Evolutionary conservation across 1,139 yeast genomes (phyloP), one percentile per base, ranked within the genome.

Genomic region (Candida tunisiensis): DNA sequence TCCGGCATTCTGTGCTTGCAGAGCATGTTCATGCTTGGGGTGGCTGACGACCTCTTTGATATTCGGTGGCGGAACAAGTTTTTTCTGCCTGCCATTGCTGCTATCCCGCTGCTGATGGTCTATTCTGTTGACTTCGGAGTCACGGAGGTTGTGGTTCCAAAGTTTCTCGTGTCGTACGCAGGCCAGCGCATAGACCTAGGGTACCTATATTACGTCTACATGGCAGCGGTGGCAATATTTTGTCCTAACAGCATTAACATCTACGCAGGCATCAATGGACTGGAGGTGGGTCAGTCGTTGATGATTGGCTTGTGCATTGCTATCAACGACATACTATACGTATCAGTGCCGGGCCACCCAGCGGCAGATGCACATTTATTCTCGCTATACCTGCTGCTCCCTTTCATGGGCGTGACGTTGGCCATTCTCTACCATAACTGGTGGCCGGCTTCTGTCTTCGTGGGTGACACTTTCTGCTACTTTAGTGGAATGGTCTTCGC

Each of bases 401-500:
- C 98, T 12, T 78, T 88, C 45, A 44, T 85, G 19, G 95, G 95
- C 0, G 92, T 82, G 3, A 70, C 93, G 1, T 34, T 74, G 2
- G 93, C 82, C 0, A 55, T 88, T 29, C 65, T 79, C 37, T 70
- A 67, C 41, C 74, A 63, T 57, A 88, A 88, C 49, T 78, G 88
- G 75, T 88, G 62, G 56, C 98, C 98, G 1, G 83, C 98, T 0
- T 55, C 56, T 32, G 96, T 82, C 1, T 88, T 88, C 56, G 99
- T 91, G 3, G 99, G 99, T 15, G 99, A 88, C 47, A 88, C 98
- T 0, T 91, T 78, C 56, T 88, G 99, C 53, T 88, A 91, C 53
- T 83, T 88, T 51, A 82, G 94, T 18, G 99, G 99, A 3, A 88
- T 88, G 98, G 93, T 88, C 1, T 85, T 88, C 53, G 98, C 96